Conservation (phyloP, 495 filamentous ascomycete genomes). For the Amniculicola lignicola region DNA sequence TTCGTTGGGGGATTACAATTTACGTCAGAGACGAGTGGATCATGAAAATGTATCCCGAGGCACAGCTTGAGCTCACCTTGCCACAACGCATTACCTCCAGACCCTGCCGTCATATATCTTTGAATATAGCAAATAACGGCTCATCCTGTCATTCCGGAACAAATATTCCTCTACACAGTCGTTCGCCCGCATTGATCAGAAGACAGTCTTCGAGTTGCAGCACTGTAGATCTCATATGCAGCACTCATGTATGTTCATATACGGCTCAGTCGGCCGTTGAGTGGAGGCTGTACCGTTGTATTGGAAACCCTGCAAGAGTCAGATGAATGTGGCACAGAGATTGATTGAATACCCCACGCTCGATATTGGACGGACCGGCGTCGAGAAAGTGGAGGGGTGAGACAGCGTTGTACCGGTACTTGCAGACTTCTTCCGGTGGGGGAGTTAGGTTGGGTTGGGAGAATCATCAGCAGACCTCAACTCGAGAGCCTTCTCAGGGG, state of each 20-base stretch:
- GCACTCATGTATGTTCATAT: constrained; percentile 12
- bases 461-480: not conserved
- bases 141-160: constrained; percentile 6
- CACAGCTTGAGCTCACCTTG: no score
- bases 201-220: not conserved
- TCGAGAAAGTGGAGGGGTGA: not conserved
- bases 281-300: not conserved
- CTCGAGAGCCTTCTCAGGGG: no score
- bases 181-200: constrained; percentile 3
- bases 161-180: not conserved
- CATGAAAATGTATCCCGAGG: no score
- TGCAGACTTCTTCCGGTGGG: not conserved
- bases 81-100: no score
- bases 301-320: not conserved
- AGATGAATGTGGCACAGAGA: not conserved
- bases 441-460: not conserved
- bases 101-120: no score
- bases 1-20: no score
- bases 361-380: no score
- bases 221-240: not conserved
- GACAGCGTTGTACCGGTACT: not conserved
- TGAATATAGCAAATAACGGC: not conserved
- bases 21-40: no score
- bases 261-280: constrained; percentile 2
- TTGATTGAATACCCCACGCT: not conserved